phyloP scores from a whole-genome alignment of 2,329 filamentous ascomycete genomes.

The Diplodia scrobiculata region DNA sequence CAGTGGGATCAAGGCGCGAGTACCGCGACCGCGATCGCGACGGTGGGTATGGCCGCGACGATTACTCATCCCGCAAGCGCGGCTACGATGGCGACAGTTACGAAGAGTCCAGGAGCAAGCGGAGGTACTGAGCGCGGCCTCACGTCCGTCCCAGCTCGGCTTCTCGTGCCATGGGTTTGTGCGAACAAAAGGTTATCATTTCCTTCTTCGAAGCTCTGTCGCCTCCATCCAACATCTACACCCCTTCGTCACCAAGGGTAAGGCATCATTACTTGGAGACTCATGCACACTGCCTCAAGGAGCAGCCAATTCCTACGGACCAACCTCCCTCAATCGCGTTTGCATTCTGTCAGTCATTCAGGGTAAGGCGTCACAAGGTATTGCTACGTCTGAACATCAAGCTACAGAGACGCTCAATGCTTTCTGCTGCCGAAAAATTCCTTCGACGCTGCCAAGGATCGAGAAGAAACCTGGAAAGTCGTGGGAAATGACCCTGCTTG shows the following conservation, averaged over 20 bases:
- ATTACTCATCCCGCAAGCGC: slow-evolving; percentile 56
- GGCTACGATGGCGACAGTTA: slow-evolving; percentile 74
- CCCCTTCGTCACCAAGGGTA: slow-evolving; percentile 30
- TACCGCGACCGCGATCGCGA: slow-evolving; percentile 47
- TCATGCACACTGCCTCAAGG: slow-evolving; percentile 6
- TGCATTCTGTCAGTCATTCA: slow-evolving; percentile 8
- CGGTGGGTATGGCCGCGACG: slow-evolving; percentile 34
- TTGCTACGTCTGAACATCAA: slow-evolving; percentile 14
- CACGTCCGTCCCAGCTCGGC: slow-evolving; percentile 22
- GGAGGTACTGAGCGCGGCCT: slow-evolving; percentile 52
- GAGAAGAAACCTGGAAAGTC: background rate
- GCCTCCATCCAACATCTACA: slow-evolving; percentile 3
- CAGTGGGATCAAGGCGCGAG: slow-evolving; percentile 69
- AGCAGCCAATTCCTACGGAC: slow-evolving; percentile 1
- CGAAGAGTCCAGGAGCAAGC: slow-evolving; percentile 69
- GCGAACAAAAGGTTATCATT: slow-evolving; percentile 29
- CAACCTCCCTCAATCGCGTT: background rate
- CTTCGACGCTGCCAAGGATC: background rate
- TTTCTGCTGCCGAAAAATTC: background rate
- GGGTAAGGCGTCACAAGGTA: slow-evolving; percentile 25
- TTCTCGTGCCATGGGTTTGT: slow-evolving; percentile 24
- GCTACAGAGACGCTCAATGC: background rate
- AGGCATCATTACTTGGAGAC: slow-evolving; percentile 15
- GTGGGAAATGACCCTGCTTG: background rate
- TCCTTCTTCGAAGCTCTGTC: slow-evolving; percentile 19